Base-by-base conservation (phyloP, 805 yeast species). In the Nakazawaea wickerhamii region DNA sequence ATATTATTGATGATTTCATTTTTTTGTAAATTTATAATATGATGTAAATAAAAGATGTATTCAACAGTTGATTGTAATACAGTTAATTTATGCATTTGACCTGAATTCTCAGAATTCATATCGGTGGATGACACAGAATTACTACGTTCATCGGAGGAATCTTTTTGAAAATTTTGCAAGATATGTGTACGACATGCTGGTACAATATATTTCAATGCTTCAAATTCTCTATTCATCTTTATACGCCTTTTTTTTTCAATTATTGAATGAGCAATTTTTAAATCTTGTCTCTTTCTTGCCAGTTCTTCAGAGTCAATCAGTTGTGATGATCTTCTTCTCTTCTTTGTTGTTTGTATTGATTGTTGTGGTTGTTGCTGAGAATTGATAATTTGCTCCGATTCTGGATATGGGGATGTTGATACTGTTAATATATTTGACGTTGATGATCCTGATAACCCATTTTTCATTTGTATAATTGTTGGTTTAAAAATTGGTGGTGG, bases 21-120 rank as follows among this genome's bases (percentile, higher is more conserved):
- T 46, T 70, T 71, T 55, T 79, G 75, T 45, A 73, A 60, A 44
- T 70, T 67, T 17, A 81, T 68, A 9, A 79, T 70, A 43, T 71
- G 67, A 57, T 84, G 89, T 38, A 85, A 67, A 54, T 84, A 82
- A 47, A 77, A 69, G 48, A 86, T 80, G 55, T 86, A 85, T 54
- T 84, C 90, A 19, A 86, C 95, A 0, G 91, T 78, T n/a, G 86
- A 80, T 58, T 85, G 89, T 32, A 86, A 63, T 22, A 86, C 83
- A 3, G 89, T 85, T 47, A 86, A 70, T 61, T 86, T 86, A 63
- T 85, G 87, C 79, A 86, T 81, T 25, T 15, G 44, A 21, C 14
- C 25, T 3, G 5, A 13, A 36, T 22, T 23, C 3, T 41, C 44
- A 5, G 22, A 13, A 2, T 30, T 30, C 2, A 32, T 3, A 15